These are phyloP conservation scores for Bruguiera sexangula DNA, from an alignment of 345 rosid genomes.

Conservation along the genomic window DNA sequence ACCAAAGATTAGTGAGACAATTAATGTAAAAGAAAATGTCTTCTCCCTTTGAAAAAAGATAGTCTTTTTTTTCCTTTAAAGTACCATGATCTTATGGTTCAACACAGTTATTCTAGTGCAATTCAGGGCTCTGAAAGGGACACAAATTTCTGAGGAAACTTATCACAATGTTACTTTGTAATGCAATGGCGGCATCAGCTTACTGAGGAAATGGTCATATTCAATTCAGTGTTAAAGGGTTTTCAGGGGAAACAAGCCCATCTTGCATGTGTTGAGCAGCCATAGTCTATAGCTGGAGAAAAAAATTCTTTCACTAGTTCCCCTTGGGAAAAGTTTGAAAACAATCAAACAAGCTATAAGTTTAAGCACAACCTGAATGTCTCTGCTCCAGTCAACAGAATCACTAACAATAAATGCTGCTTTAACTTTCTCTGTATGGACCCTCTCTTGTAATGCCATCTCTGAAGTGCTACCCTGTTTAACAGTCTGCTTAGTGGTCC, in stretches of 20 bases:
- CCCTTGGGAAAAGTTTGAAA: neutral
- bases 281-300: neutral
- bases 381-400: slow-evolving; percentile 90
- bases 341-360: neutral
- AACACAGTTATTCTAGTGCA: neutral
- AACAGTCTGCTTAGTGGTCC: slow-evolving; percentile 36
- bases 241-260: neutral
- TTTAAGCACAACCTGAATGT: slow-evolving; percentile 65
- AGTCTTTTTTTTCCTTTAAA: neutral
- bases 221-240: neutral
- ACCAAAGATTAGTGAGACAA: neutral
- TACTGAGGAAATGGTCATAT: neutral
- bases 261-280: neutral
- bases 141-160: neutral
- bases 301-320: neutral
- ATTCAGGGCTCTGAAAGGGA: neutral
- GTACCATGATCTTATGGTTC: neutral
- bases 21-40: no score
- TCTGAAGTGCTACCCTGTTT: slow-evolving; percentile 11
- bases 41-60: no score
- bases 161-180: neutral
- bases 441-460: slow-evolving; percentile 19
- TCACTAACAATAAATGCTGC: slow-evolving; percentile 89
- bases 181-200: neutral
- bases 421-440: slow-evolving; percentile 56